phyloP scores from a whole-genome alignment of 1,139 yeast genomes.

The Debaryomycetaceae sp. region DNA sequence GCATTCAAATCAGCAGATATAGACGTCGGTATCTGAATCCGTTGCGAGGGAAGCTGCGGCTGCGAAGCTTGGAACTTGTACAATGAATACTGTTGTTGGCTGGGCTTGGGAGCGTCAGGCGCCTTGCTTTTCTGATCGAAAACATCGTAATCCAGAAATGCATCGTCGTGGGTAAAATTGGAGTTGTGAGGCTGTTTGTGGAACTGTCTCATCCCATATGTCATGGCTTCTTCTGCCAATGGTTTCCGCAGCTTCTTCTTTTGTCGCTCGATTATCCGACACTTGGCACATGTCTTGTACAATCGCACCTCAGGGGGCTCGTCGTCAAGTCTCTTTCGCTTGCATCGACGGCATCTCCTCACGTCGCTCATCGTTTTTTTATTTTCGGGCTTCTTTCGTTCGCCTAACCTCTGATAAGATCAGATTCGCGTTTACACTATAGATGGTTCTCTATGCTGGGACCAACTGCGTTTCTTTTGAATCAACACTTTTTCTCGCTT shows the following conservation, averaged over 20 bases:
- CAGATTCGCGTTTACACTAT: not conserved
- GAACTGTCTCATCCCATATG: conserved; percentile 47
- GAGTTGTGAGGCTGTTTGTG: conserved; percentile 40
- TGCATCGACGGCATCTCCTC: conserved; percentile 58
- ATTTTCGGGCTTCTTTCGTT: no score
- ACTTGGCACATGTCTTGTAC: conserved; percentile 58
- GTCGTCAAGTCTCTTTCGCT: conserved; percentile 54
- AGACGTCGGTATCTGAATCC: conserved; percentile 3
- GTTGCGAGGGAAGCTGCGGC: conserved; percentile 8
- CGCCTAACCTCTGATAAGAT: no score
- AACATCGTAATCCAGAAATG: conserved; percentile 26
- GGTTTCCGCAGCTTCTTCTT: conserved; percentile 47
- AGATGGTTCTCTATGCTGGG: not conserved
- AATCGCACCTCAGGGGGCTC: conserved; percentile 60
- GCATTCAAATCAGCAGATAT: conserved; percentile 3
- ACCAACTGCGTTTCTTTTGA: no score
- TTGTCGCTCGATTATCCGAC: conserved; percentile 54
- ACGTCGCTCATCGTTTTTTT: conserved; percentile 17
- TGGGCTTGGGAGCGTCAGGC: conserved; percentile 4
- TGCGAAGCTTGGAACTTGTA: conserved; percentile 11
- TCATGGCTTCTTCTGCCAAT: conserved; percentile 48
- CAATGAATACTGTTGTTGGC: conserved; percentile 10
- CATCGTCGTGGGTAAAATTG: conserved; percentile 41
- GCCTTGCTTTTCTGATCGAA: conserved; percentile 11
- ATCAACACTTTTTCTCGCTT: no score